Evolutionary conservation across 2,329 filamentous ascomycete genomes (phyloP).

Genomic region (Fusarium pseudograminearum): DNA sequence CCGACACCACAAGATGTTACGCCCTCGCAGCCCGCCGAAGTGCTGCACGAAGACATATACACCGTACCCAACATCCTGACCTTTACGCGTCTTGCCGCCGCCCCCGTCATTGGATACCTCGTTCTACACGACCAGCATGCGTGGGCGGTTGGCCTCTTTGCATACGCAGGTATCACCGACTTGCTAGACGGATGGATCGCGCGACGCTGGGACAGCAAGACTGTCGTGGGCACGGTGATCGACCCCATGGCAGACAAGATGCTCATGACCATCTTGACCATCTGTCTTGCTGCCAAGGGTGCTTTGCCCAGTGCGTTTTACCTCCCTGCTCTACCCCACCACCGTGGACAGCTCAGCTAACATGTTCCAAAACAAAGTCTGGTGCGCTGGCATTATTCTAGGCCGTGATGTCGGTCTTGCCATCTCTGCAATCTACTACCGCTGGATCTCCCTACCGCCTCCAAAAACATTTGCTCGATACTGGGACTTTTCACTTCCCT

Average conservation of each 20-base stretch:
- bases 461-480: conserved; percentile 94
- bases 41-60: conserved; percentile 85
- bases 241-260: conserved; percentile 98
- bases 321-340: not conserved
- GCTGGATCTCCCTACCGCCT: conserved; percentile 91
- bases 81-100: conserved; percentile 83
- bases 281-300: conserved; percentile 85
- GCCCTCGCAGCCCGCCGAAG: conserved; percentile 14
- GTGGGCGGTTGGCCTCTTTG: conserved; percentile 86
- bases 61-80: conserved; percentile 96
- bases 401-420: conserved; percentile 87
- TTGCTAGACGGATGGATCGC: conserved; percentile 95
- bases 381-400: conserved; percentile 90
- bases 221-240: conserved; percentile 93
- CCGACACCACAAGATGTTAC: not conserved
- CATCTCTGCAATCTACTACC: conserved; percentile 91
- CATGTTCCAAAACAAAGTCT: conserved; percentile 65
- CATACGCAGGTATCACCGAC: conserved; percentile 91
- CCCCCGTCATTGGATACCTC: conserved; percentile 88
- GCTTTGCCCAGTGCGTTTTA: conserved; percentile 76
- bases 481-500: conserved; percentile 96
- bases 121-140: conserved; percentile 85
- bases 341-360: conserved; percentile 1
- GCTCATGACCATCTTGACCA: conserved; percentile 92
- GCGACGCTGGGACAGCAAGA: conserved; percentile 85